Base-by-base conservation (phyloP, 2,329 filamentous ascomycete species). In the Fusarium sp. region DNA sequence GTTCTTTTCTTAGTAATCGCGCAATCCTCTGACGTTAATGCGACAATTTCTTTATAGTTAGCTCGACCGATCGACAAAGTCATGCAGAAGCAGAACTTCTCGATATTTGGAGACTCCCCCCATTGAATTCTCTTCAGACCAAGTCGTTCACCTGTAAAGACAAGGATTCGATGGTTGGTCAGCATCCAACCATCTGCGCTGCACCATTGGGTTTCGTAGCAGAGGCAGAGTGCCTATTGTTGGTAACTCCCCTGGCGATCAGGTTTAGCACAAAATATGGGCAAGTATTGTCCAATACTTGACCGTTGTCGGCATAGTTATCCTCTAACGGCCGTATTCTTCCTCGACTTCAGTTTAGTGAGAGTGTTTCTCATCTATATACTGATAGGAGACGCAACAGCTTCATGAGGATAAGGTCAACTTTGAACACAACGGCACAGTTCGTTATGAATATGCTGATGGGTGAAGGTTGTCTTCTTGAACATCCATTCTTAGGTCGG, bases 1-100 rank as follows among this genome's bases (percentile, higher is more conserved):
- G 25, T 45, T 62, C 54, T 44, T 60, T 44, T 29, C 50, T 72
- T 72, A 72, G 70, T 72, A 72, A 72, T 72, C 62, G 56, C 42
- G 68, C 67, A 72, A 71, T 71, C 42, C 20, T 46, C 34, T 61
- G 54, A 57, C 52, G 43, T 59, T 70, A 49, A 59, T 55, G 42
- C 53, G 43, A 56, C 60, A 32, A 44, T 54, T 64, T 25, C 51
- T 51, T 44, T 57, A 29, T 57, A 53, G n/a, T 53, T 27, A 25
- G 34, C 38, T 53, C n/a, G 29, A 24, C 50, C 29, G 50, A 53
- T 47, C 42, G 38, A 47, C 49, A 45, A 29, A 18, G 34, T 25
- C 27, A 42, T 42, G 22, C 27, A 38, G 18, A 42, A 46, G 45
- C 14, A 47, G 25, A 53, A 27, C 22, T 22, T 30, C 22, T 38